These are phyloP conservation scores for Candida xyloterini DNA, from an alignment of 805 yeast species.

Conservation along the genomic window DNA sequence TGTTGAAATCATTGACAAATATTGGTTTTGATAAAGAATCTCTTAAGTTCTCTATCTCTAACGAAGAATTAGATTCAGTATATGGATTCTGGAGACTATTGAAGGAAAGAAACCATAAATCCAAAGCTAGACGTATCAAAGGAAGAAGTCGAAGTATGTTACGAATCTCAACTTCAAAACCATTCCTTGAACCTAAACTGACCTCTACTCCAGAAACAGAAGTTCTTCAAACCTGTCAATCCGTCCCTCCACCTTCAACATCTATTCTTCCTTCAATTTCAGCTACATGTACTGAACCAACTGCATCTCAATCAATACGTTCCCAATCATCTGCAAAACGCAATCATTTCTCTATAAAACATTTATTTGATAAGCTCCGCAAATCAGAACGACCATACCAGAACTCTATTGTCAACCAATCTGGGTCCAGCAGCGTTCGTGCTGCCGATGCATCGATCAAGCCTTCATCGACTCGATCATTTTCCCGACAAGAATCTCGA, in stretches of 20 bases:
- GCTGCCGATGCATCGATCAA: not conserved
- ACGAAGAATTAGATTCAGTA: slow-evolving; percentile 63
- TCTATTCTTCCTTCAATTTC: not conserved
- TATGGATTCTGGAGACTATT: slow-evolving; percentile 74
- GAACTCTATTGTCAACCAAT: slow-evolving; percentile 2
- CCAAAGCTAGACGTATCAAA: slow-evolving; percentile 27
- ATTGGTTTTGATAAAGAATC: slow-evolving; percentile 62
- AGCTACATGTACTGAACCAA: not conserved
- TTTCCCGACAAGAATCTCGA: not conserved
- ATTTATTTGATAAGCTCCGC: slow-evolving; percentile 12
- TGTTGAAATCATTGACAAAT: slow-evolving; percentile 57
- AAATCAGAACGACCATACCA: slow-evolving; percentile 2
- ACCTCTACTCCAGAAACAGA: slow-evolving; percentile 5
- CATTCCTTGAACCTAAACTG: slow-evolving; percentile 20
- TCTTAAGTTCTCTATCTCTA: slow-evolving; percentile 54
- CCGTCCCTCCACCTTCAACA: not conserved
- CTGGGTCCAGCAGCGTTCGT: not conserved
- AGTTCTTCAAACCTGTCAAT: not conserved
- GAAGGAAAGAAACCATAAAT: slow-evolving; percentile 43
- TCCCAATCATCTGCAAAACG: slow-evolving; percentile 1
- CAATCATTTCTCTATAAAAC: slow-evolving; percentile 12
- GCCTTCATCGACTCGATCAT: not conserved
- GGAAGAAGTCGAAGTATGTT: slow-evolving; percentile 31
- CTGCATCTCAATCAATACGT: not conserved
- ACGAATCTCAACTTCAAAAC: slow-evolving; percentile 26